These are phyloP conservation scores for Hericium erinaceus DNA, from an alignment of 768 basidiomycete genomes.

Conservation along the genomic window DNA sequence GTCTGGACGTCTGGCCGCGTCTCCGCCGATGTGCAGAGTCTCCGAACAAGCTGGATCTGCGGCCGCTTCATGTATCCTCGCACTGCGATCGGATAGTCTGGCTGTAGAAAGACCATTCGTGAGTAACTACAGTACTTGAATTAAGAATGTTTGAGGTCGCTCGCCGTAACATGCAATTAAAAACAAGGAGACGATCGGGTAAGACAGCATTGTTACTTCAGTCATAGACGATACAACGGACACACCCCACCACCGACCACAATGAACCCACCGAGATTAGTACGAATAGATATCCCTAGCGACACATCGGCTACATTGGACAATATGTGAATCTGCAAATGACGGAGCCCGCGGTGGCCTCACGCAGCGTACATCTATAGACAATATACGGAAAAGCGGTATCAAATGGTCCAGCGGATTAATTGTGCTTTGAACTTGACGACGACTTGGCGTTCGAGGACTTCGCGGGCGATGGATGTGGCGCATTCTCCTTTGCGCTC, in stretches of 20 bases:
- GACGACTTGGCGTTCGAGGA: conserved; percentile 1
- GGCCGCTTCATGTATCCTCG: too few relatives aligned
- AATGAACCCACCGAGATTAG: not conserved
- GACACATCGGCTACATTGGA: too few relatives aligned
- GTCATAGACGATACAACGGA: not conserved
- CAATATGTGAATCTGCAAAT: not conserved
- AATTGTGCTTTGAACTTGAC: conserved; percentile 6
- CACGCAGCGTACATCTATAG: not conserved
- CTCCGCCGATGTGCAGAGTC: too few relatives aligned
- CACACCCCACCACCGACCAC: not conserved
- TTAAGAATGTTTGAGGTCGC: too few relatives aligned
- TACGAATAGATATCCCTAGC: not conserved
- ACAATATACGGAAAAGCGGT: not conserved
- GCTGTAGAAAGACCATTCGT: too few relatives aligned
- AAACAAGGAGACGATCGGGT: too few relatives aligned
- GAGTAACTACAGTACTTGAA: too few relatives aligned
- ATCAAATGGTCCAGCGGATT: not conserved
- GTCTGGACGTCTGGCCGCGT: too few relatives aligned
- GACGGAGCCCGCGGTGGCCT: not conserved
- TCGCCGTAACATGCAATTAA: too few relatives aligned
- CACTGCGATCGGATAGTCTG: too few relatives aligned
- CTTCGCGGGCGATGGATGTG: conserved; percentile 2
- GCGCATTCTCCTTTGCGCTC: conserved; percentile 18
- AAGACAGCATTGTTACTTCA: too few relatives aligned
- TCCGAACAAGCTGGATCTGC: too few relatives aligned